Percentiles rank a stretch among this genome's conserved stretches.
These are phyloP conservation scores for Alternaria postmessia DNA, from an alignment of 2,329 filamentous ascomycete species.

Conservation along the genomic window DNA sequence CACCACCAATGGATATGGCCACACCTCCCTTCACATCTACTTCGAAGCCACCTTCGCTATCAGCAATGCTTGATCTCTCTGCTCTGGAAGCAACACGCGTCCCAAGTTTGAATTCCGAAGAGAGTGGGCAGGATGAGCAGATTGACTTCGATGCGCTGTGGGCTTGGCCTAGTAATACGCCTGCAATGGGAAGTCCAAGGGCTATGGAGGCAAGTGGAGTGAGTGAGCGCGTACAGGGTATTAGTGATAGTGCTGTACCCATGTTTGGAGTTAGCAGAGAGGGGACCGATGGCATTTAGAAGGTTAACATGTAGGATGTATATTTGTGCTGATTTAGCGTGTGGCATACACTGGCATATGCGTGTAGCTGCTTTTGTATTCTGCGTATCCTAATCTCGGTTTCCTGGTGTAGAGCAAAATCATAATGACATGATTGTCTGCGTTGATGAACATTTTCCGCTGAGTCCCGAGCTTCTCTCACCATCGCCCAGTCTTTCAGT, in stretches of 20 bases:
- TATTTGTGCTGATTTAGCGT: not conserved
- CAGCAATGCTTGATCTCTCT: slow-evolving; percentile 50
- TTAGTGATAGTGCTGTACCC: slow-evolving; percentile 19
- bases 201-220: slow-evolving; percentile 14
- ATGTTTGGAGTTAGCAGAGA: slow-evolving; percentile 41
- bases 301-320: not conserved
- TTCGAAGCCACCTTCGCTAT: slow-evolving; percentile 38
- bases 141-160: slow-evolving; percentile 55
- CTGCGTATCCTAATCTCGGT: not conserved
- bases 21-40: slow-evolving; percentile 19
- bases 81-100: slow-evolving; percentile 45
- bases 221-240: slow-evolving; percentile 39
- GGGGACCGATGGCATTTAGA: not conserved
- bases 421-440: not conserved
- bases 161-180: slow-evolving; percentile 51
- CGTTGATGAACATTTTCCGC: not conserved
- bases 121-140: slow-evolving; percentile 48
- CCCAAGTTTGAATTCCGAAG: slow-evolving; percentile 44
- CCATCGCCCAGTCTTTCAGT: not conserved
- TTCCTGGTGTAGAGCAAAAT: not conserved
- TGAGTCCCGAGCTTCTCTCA: not conserved
- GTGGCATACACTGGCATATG: not conserved
- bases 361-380: not conserved
- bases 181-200: slow-evolving; percentile 41
- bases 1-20: slow-evolving; percentile 17